These are phyloP conservation scores for Fraxinus quadrangulata DNA, from an alignment of 257 asterid genomes.

Conservation along the genomic window DNA sequence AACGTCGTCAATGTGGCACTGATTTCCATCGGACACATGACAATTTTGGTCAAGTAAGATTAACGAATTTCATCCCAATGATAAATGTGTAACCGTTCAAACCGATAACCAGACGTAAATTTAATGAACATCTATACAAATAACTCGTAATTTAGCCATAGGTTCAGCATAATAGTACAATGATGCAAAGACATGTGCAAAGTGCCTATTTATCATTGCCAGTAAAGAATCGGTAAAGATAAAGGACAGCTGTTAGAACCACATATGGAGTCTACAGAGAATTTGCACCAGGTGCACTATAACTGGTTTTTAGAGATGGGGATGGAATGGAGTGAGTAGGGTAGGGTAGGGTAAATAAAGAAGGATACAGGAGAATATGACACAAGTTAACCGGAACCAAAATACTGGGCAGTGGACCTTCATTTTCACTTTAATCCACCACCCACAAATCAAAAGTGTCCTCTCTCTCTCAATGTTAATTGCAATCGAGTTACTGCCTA, in stretches of 20 bases:
- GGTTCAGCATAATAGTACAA: too few species aligned
- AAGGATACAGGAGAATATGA: conserved; percentile 21
- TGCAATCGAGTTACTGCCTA: neutral
- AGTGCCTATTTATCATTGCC: neutral
- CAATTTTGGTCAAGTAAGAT: too few species aligned
- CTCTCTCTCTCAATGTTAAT: neutral
- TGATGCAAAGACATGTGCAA: neutral
- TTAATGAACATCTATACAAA: too few species aligned
- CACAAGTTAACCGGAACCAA: conserved; percentile 35
- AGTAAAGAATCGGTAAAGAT: neutral
- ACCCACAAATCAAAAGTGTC: neutral
- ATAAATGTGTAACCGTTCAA: too few species aligned
- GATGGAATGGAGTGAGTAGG: neutral
- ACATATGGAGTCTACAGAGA: neutral
- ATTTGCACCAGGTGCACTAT: conserved; percentile 5
- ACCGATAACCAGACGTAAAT: too few species aligned
- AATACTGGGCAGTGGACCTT: conserved; percentile 41
- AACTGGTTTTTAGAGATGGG: conserved; percentile 4
- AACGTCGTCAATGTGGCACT: too few species aligned
- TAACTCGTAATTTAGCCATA: too few species aligned
- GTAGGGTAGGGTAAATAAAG: neutral
- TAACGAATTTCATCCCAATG: too few species aligned
- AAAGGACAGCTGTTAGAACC: neutral
- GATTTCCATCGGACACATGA: too few species aligned
- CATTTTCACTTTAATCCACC: conserved; percentile 31